Conservation (phyloP, 2,329 filamentous ascomycete genomes). For the Emericellopsis cladophorae region DNA sequence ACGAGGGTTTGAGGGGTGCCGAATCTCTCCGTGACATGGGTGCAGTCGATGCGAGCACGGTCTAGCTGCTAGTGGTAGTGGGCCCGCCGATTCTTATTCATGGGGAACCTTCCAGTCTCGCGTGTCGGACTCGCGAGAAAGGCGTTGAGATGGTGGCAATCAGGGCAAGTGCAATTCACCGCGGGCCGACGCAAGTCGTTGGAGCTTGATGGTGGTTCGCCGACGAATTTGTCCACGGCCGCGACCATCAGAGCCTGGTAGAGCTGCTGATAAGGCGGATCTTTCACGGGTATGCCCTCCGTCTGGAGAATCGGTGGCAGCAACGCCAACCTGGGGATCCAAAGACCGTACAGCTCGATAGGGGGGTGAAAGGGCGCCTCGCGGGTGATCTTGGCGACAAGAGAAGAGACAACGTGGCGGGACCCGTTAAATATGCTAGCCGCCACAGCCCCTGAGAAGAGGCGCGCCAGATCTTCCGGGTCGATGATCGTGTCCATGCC, state of each 20-base stretch:
- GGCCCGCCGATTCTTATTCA: slow-evolving; percentile 6
- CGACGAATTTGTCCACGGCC: neutral
- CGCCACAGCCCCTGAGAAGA: neutral
- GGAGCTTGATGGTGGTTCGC: neutral
- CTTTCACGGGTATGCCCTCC: neutral
- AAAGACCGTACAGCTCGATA: neutral
- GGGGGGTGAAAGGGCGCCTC: neutral
- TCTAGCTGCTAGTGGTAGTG: slow-evolving; percentile 11
- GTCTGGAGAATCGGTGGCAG: neutral
- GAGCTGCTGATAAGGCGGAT: neutral
- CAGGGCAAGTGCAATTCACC: slow-evolving; percentile 9
- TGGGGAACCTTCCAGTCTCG: slow-evolving; percentile 3
- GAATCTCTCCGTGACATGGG: neutral
- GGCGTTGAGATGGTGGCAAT: slow-evolving; percentile 11
- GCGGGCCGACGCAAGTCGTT: neutral
- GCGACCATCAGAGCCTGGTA: neutral
- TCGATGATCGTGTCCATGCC: neutral
- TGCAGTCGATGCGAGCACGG: slow-evolving; percentile 6
- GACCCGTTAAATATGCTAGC: neutral
- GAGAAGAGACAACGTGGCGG: neutral
- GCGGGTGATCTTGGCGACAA: neutral
- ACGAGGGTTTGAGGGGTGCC: too few species aligned
- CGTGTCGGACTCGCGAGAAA: slow-evolving; percentile 10
- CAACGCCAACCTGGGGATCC: neutral
- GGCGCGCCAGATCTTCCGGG: neutral